Conservation (phyloP, 768 basidiomycete genomes). For the Boletus pseudopeckii region DNA sequence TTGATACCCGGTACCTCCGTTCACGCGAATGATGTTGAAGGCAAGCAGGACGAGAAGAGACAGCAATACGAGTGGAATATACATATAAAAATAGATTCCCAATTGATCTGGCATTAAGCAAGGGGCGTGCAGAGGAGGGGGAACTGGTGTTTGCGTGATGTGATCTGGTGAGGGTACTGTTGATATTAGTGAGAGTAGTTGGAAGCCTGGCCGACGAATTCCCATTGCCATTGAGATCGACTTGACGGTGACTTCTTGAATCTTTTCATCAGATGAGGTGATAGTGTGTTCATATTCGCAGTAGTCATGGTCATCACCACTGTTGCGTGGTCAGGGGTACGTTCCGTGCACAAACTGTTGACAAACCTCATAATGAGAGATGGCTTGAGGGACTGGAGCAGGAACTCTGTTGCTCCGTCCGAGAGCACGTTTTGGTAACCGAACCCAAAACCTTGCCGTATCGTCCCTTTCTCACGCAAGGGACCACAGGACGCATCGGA, state of each 20-base stretch:
- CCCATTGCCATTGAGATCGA: conserved; percentile 90
- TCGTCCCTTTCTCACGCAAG: conserved; percentile 67
- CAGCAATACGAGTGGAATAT: conserved; percentile 63
- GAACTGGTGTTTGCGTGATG: conserved; percentile 31
- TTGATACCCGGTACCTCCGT: conserved; percentile 3
- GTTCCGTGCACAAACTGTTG: background rate
- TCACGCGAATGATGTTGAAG: conserved; percentile 20
- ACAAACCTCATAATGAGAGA: conserved; percentile 70
- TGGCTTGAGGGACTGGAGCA: conserved; percentile 65
- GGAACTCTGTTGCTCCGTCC: conserved; percentile 57
- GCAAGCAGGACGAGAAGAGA: conserved; percentile 49
- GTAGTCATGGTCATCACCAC: conserved; percentile 95
- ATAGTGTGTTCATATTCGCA: conserved; percentile 69
- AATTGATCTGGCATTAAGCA: conserved; percentile 87
- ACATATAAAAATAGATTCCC: conserved; percentile 68
- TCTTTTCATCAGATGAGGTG: conserved; percentile 21
- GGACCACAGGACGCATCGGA: conserved; percentile 71
- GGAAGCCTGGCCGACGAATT: conserved; percentile 80
- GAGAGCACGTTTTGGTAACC: conserved; percentile 88
- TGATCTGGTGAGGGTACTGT: conserved; percentile 24
- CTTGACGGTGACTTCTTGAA: conserved; percentile 83
- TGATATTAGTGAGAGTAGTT: conserved; percentile 74
- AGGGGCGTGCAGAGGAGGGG: conserved; percentile 48
- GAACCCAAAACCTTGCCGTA: conserved; percentile 68
- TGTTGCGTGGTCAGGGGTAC: conserved; percentile 28